Base-by-base conservation (phyloP, 768 basidiomycete genomes). In the Termitomyces titanicus region DNA sequence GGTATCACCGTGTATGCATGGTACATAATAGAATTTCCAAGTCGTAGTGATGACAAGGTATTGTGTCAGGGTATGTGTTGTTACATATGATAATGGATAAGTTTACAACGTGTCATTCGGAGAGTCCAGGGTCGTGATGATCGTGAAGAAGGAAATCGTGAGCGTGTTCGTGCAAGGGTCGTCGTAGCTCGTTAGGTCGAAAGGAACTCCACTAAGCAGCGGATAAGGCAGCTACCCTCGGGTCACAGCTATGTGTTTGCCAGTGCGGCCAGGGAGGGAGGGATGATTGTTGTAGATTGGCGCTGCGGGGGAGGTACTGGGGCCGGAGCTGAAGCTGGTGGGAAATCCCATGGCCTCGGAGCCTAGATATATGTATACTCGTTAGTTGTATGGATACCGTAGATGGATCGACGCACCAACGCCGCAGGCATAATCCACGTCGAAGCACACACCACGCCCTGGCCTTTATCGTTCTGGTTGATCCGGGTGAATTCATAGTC, bases 341-440 rank as follows among this genome's bases (percentile, higher is more conserved):
- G 74, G 51, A 83, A 92, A 66, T 93, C 91, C 91, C 91, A 93
- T 35, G 90, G 73, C 24, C 86, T 85, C 38, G 90, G 85, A 46
- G 88, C 78, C 78, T 81, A n/a, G n/a, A 47, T 12, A 33, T n/a
- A 29, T 29, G 29, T 29, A 29, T n/a, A n/a, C n/a, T 4, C 29
- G 29, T 29, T 29, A 29, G 29, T 9, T 29, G 9, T 9, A 29
- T 29, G 29, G 3, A 4, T 29, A 29, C 3, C 9, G 24, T 20
- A 39, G 7, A 40, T 40, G n/a, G 45, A 46, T 15, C 34, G 45
- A 37, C 25, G 33, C 64, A 80, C 82, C 71, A 92, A 73, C 3
- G 90, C 90, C 48, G 84, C 81, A 20, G 90, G 91, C 78, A 92
- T 81, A 47, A 92, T 79, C 88, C 92, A 94, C n/a, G 92, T 95